Base-by-base conservation (phyloP, 805 yeast genomes). In the Monosporozyma siamensis region DNA sequence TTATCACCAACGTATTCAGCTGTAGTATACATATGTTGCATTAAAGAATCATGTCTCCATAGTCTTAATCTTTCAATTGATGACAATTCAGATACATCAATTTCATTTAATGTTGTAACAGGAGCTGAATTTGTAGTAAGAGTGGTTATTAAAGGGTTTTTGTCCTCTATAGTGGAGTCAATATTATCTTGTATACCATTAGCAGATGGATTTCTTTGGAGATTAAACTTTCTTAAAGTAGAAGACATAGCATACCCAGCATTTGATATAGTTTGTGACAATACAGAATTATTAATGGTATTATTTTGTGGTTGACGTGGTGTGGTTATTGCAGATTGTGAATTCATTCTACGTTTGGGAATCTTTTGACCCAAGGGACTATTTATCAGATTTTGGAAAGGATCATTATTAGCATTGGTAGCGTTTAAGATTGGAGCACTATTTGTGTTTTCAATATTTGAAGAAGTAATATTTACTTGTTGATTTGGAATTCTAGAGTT, bases 1-100 rank as follows among this genome's bases (percentile, higher is more conserved):
- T 89, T 90, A 64, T 92, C 95, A 12, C 95, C 97, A 22, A 92
- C 75, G 58, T 79, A 87, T 53, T 82, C 90, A 0, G 97, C 97
- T 0, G 97, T 86, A 35, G 72, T 72, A 60, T 85, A 85, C 48
- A 88, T 94, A 59, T 89, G 97, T 53, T 89, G 95, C 81, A 83
- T 79, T 44, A 83, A 62, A 0, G 98, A 95, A 56, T 88, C 95
- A 49, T 88, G 94, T 38, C 97, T 68, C 98, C 97, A 92, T 23
- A 85, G 67, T 37, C 97, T 66, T 27, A 92, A 70, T 51, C 80
- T 78, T 49, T 90, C 97, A 0, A 89, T 92, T 44, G 84, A 92
- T 0, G 95, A 74, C 32, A 59, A 47, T 22, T 58, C 58, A 3
- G 57, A 43, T 2, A 59, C 44, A 40, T 57, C 58, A 9, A 57